A percentile compares a stretch with the other conserved stretches of the same genome.
Conservation (phyloP, 148 eudicot genomes). For the Arctostaphylos glauca region DNA sequence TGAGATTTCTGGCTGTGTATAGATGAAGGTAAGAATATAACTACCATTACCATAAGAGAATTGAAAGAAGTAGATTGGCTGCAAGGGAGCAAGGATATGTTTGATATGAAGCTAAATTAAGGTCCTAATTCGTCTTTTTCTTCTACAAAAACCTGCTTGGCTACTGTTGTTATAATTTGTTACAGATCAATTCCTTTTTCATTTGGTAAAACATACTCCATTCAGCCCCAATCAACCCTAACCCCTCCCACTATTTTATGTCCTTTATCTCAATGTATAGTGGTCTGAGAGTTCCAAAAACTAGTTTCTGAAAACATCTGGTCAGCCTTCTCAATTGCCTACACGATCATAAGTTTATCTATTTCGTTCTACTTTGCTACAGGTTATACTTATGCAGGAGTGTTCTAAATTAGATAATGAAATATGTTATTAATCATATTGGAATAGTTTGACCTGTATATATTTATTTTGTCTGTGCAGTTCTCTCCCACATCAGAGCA, state of each 20-base stretch:
- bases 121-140: background rate
- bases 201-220: background rate
- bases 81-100: background rate
- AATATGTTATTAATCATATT: background rate
- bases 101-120: background rate
- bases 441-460: background rate
- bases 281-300: background rate
- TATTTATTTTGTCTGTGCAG: constrained; percentile 37
- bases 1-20: background rate
- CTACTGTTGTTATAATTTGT: too few relatives aligned
- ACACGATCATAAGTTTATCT: background rate
- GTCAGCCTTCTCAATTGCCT: background rate
- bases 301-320: background rate
- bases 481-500: constrained; percentile 99
- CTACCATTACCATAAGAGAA: background rate
- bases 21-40: background rate
- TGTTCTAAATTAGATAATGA: background rate
- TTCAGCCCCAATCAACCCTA: background rate
- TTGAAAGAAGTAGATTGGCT: background rate
- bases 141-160: too few relatives aligned
- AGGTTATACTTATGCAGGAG: background rate
- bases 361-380: background rate
- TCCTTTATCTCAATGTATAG: background rate
- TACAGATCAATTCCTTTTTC: background rate
- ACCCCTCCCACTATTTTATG: background rate